phyloP scores from a whole-genome alignment of 2,329 filamentous ascomycete species.

The Fusarium chaquense region DNA sequence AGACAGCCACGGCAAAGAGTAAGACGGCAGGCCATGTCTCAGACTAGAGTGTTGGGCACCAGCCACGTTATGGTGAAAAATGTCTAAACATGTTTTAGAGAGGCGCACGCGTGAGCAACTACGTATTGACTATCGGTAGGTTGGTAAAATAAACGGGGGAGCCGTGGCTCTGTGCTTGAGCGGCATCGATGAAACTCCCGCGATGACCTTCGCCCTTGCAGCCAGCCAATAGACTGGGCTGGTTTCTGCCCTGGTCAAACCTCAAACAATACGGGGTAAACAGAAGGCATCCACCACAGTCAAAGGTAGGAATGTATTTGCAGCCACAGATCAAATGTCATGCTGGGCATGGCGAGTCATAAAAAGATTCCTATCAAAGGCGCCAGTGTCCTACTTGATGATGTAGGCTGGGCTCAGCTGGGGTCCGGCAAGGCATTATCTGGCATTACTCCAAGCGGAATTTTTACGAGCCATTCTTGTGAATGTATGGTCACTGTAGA shows the following conservation, averaged over 20 bases:
- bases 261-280: conserved; percentile 43
- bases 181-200: conserved; percentile 41
- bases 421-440: conserved; percentile 13
- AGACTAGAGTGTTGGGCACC: conserved; percentile 9
- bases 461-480: conserved; percentile 35
- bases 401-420: conserved; percentile 23
- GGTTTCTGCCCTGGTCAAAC: conserved; percentile 32
- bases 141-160: background rate
- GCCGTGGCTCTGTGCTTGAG: conserved; percentile 31
- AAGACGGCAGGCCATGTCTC: background rate
- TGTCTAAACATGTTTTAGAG: conserved; percentile 23
- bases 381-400: conserved; percentile 6
- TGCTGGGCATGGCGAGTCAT: conserved; percentile 8
- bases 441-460: conserved; percentile 4
- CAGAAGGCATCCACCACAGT: background rate
- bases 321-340: conserved; percentile 6
- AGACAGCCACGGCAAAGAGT: background rate
- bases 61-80: conserved; percentile 24
- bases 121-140: background rate
- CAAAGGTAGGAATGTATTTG: background rate
- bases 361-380: conserved; percentile 32
- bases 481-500: conserved; percentile 28
- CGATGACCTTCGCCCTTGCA: conserved; percentile 31
- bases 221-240: conserved; percentile 32
- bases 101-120: conserved; percentile 25